Percentiles rank a stretch among this genome's conserved stretches.
Conservation (phyloP, 208 protist species). For the Trypanosoma avium region DNA sequence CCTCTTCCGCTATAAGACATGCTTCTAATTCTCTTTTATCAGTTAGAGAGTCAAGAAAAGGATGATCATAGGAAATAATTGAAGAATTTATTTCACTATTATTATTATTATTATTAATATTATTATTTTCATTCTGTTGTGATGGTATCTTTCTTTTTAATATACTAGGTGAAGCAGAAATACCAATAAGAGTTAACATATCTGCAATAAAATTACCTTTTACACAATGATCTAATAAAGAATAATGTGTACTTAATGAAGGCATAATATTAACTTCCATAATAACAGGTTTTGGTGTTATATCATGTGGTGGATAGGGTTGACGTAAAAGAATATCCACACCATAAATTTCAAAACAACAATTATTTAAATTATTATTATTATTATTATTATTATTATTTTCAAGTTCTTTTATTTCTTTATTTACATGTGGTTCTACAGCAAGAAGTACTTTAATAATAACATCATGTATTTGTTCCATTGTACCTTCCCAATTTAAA, state of each 20-base stretch:
- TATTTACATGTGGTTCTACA: constrained; percentile 52
- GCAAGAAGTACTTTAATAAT: constrained; percentile 74
- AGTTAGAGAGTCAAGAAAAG: constrained; percentile 36
- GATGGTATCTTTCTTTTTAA: not conserved
- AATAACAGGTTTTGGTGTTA: constrained; percentile 40
- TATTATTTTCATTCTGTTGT: not conserved
- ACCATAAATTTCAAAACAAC: constrained; percentile 87
- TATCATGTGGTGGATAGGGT: not conserved
- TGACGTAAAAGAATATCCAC: constrained; percentile 73
- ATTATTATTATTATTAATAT: not conserved
- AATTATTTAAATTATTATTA: constrained; percentile 2
- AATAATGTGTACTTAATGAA: constrained; percentile 81
- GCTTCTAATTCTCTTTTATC: constrained; percentile 29
- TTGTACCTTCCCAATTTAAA: constrained; percentile 57
- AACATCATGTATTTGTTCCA: constrained; percentile 59
- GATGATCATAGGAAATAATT: constrained; percentile 20
- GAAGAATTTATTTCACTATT: not conserved
- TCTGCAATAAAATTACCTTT: constrained; percentile 83
- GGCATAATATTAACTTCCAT: constrained; percentile 91
- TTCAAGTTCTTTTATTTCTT: constrained; percentile 29
- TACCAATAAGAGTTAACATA: constrained; percentile 77
- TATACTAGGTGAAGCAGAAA: too few species aligned
- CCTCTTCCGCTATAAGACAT: constrained; percentile 58
- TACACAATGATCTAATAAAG: constrained; percentile 73
- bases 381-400: not conserved